Base-by-base conservation (phyloP, 2,329 filamentous ascomycete species). In the Diaporthe citri region DNA sequence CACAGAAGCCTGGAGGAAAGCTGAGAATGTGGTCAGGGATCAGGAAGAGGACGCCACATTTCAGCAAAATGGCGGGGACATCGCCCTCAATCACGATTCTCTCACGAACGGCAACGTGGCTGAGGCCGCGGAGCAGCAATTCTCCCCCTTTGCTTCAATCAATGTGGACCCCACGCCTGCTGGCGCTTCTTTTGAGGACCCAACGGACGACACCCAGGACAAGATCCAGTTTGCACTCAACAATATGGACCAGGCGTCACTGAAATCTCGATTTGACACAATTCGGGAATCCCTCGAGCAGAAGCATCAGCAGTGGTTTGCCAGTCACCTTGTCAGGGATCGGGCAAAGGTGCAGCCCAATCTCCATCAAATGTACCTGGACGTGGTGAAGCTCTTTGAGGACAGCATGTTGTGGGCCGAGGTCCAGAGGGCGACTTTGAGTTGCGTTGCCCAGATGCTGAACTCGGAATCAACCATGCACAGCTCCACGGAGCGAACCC, bases 341-440 rank as follows among this genome's bases (percentile, higher is more conserved):
- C 95, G 97, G 60, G 97, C 96, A 43, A 98, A 98, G 84, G 93
- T 98, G 87, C 96, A 99, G 82, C 96, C 96, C 8, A 99, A 99
- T 83, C 98, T 97, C 81, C 97, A 99, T 79, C 90, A 94, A 75
- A 91, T 99, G 31, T 99, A 99, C 82, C 90, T 98, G 67, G 94
- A 98, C 79, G 90, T 99, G 70, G 90, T 99, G 76, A 93, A 93
- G 73, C 90, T 95, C 46, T 95, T 98, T 79, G 91, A 94, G 78
- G 92, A 97, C 82, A 93, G 91, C 80, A 85, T 89, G 13, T 87
- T 99, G 1, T 98, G 95, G 93, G 89, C 91, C 3, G 95, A 98
- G 82, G 93, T 98, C n/a, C 87, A 98, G 43, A 90, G 96, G 64
- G 96, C 98, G 85, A 98, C 97, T 0, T 98, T 97, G 80, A 90